Base-by-base conservation (phyloP, 2,329 filamentous ascomycete species). In the Kalaharituber pfeilii region DNA sequence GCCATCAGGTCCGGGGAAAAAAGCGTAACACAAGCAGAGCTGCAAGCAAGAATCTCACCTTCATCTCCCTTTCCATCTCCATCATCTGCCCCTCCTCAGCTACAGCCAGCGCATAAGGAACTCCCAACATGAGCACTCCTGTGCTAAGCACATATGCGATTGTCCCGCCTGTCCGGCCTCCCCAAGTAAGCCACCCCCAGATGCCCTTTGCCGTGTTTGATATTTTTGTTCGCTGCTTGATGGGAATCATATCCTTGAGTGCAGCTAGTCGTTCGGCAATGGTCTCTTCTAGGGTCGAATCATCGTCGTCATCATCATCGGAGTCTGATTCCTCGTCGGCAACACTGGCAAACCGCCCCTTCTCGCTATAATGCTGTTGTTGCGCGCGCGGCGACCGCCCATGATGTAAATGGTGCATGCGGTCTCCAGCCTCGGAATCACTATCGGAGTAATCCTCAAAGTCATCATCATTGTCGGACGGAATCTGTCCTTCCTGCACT, bases 1-100 rank as follows among this genome's bases (percentile, higher is more conserved):
- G 15, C 18, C 20, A 5, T 33, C 29, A 33, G 29, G 2, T 6
- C n/a, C 5, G n/a, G 30, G n/a, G n/a, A 36, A 36, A n/a, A 36
- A 36, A 36, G 30, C 30, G 30, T 36, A 36, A 36, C 30, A 9
- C 30, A 9, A 9, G 9, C 30, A 36, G n/a, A 36, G 30, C 9
- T 9, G 30, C 9, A 36, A 36, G 30, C 30, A 36, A 9, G 30
- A 9, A n/a, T n/a, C 9, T 36, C n/a, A n/a, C 91, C 70, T 84
- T 81, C 78, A 88, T 87, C 74, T 95, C 89, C 70, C 87, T 81
- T 79, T 98, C 91, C 86, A 95, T 93, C 74, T 94, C 89, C 61
- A 89, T 76, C 68, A 94, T 80, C 74, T 94, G 86, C 76, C 95
- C 87, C 75, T 98, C 91, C 75, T 98, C 91, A 60, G 84, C 81